Conservation (phyloP, 1,284 basidiomycete genomes). For the Tilletia setariae region DNA sequence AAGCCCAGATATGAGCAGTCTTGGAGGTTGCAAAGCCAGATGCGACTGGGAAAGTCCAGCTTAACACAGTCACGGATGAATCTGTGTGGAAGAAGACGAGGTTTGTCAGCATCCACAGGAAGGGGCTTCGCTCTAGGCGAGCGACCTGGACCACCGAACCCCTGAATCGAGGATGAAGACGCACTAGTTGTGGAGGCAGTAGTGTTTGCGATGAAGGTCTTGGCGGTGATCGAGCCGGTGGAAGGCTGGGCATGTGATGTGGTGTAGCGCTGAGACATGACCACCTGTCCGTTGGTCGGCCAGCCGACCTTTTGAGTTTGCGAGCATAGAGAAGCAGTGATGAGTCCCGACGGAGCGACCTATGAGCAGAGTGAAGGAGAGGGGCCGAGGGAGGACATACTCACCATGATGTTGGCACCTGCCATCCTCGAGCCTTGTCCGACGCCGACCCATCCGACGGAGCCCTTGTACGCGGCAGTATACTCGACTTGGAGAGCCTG, state of each 20-base stretch:
- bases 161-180: background rate
- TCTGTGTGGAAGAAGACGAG: conserved; percentile 23
- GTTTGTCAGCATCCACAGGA: background rate
- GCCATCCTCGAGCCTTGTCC: conserved; percentile 32
- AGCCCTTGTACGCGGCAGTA: background rate
- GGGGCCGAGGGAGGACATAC: no score
- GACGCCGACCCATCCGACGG: conserved; percentile 31
- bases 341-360: background rate
- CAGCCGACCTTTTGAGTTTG: conserved; percentile 60
- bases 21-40: conserved; percentile 18
- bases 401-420: conserved; percentile 43
- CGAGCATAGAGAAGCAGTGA: no score
- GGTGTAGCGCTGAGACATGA: conserved; percentile 64
- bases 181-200: background rate
- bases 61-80: conserved; percentile 29
- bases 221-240: conserved; percentile 48
- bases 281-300: conserved; percentile 63
- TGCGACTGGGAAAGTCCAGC: conserved; percentile 33
- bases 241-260: conserved; percentile 59
- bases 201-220: conserved; percentile 24
- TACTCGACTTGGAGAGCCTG: background rate
- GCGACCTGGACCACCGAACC: no score
- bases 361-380: background rate
- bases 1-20: conserved; percentile 39
- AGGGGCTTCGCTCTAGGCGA: no score